Percentiles rank a stretch among this genome's conserved stretches.
phyloP scores from a whole-genome alignment of 768 basidiomycete species.

The Pleurotus tuber-regium region DNA sequence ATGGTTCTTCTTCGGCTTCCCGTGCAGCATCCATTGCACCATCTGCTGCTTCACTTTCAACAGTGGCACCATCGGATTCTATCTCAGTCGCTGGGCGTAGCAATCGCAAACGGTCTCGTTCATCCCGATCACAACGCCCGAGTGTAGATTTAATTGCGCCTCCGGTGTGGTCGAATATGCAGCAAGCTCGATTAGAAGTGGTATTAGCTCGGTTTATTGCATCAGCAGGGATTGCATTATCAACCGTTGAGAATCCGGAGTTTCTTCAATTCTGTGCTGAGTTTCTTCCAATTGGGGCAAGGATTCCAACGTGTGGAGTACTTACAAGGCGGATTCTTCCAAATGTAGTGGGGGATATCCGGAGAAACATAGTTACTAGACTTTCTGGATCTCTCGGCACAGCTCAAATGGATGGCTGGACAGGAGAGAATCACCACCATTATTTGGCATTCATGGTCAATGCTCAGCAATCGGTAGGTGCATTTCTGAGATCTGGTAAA shows the following conservation, averaged over 20 bases:
- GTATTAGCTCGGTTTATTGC: slow-evolving; percentile 13
- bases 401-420: slow-evolving; percentile 27
- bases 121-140: neutral
- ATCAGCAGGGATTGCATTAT: slow-evolving; percentile 19
- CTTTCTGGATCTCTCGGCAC: slow-evolving; percentile 15
- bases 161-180: neutral
- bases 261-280: slow-evolving; percentile 18
- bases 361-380: slow-evolving; percentile 5
- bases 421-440: slow-evolving; percentile 24
- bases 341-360: neutral
- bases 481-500: too few relatives aligned
- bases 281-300: slow-evolving; percentile 20
- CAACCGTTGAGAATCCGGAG: slow-evolving; percentile 22
- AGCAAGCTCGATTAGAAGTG: slow-evolving; percentile 11
- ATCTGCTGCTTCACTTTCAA: neutral
- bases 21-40: neutral
- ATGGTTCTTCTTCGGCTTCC: too few relatives aligned
- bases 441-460: slow-evolving; percentile 26
- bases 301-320: slow-evolving; percentile 1
- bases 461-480: slow-evolving; percentile 14
- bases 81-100: neutral
- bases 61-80: neutral
- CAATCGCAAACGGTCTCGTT: neutral
- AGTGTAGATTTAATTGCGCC: neutral
- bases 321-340: slow-evolving; percentile 9